Percentiles rank a stretch among this genome's conserved stretches.
Evolutionary conservation across 495 filamentous ascomycete genomes (phyloP).

Genomic region (Astrothelium macrocarpum): DNA sequence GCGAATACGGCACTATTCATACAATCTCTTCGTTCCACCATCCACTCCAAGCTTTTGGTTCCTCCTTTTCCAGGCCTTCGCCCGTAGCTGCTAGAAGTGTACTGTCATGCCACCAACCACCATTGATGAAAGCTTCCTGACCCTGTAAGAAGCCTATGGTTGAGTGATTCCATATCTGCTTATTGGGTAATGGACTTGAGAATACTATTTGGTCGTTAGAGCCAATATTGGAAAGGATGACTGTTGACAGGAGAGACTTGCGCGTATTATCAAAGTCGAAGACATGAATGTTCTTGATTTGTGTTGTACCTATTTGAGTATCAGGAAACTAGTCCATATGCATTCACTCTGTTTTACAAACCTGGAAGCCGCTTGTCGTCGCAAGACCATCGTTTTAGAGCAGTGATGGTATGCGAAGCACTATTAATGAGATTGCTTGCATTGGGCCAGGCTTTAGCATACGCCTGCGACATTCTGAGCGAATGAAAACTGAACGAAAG

Average conservation of each 20-base stretch:
- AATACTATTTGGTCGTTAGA: constrained; percentile 54
- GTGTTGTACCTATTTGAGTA: constrained; percentile 41
- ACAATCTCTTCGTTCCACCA: constrained; percentile 97
- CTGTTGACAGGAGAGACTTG: constrained; percentile 34
- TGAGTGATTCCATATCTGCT: constrained; percentile 69
- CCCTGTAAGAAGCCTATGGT: constrained; percentile 68
- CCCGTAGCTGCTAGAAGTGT: constrained; percentile 80
- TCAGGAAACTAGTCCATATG: constrained; percentile 7
- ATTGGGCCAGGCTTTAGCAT: neutral
- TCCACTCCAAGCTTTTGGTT: constrained; percentile 73
- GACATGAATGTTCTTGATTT: constrained; percentile 74
- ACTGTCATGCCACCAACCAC: constrained; percentile 96
- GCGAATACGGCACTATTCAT: constrained; percentile 14
- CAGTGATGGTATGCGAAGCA: constrained; percentile 52
- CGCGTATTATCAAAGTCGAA: constrained; percentile 99
- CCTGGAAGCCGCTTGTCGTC: constrained; percentile 59
- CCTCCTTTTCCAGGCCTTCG: constrained; percentile 72
- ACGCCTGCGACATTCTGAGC: neutral
- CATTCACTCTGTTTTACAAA: constrained; percentile 19
- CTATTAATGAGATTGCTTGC: neutral
- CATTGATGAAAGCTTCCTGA: constrained; percentile 66
- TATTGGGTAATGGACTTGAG: constrained; percentile 78
- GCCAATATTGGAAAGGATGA: neutral
- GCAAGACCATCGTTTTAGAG: constrained; percentile 73
- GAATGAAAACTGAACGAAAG: neutral